Conservation (phyloP, 2,329 filamentous ascomycete genomes). For the Beauveria scarabaeidicola region DNA sequence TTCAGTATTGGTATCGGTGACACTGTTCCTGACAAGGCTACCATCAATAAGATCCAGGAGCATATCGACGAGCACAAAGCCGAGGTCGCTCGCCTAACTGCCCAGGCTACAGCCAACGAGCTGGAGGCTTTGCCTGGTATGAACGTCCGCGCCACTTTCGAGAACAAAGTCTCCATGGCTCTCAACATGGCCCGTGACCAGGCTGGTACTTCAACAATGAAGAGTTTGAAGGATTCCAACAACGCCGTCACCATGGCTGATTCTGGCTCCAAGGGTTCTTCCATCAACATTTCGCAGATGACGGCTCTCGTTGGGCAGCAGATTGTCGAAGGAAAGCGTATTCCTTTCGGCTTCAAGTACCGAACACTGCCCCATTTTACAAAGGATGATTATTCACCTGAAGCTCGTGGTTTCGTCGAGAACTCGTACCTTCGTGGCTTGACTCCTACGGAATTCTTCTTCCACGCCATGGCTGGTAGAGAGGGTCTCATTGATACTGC, state of each 20-base stretch:
- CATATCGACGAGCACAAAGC: conserved; percentile 76
- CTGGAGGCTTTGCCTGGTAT: conserved; percentile 94
- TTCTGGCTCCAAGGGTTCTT: conserved; percentile 96
- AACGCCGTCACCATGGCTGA: conserved; percentile 94
- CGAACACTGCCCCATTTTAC: conserved; percentile 95
- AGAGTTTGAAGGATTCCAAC: conserved; percentile 90
- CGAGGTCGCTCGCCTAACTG: conserved; percentile 68
- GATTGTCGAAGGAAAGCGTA: conserved; percentile 96
- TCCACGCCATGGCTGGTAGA: conserved; percentile 99
- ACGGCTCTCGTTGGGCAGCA: conserved; percentile 96
- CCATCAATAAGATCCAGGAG: conserved; percentile 75
- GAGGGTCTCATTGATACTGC: conserved; percentile 99
- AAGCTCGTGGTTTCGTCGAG: conserved; percentile 94
- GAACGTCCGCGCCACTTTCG: conserved; percentile 97
- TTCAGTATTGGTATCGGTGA: conserved; percentile 98
- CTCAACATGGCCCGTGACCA: conserved; percentile 94
- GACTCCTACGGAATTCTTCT: conserved; percentile 96
- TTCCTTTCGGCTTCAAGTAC: conserved; percentile 99
- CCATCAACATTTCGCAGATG: conserved; percentile 99
- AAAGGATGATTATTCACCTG: conserved; percentile 97
- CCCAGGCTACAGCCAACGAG: conserved; percentile 71
- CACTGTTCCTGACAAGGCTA: conserved; percentile 81
- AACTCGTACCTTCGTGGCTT: conserved; percentile 96
- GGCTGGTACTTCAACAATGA: conserved; percentile 85
- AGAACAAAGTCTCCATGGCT: conserved; percentile 90